Percentiles rank a stretch among this genome's conserved stretches.
phyloP scores from a whole-genome alignment of 164 flowering plant species.

The Kalanchoe fedtschenkoi region DNA sequence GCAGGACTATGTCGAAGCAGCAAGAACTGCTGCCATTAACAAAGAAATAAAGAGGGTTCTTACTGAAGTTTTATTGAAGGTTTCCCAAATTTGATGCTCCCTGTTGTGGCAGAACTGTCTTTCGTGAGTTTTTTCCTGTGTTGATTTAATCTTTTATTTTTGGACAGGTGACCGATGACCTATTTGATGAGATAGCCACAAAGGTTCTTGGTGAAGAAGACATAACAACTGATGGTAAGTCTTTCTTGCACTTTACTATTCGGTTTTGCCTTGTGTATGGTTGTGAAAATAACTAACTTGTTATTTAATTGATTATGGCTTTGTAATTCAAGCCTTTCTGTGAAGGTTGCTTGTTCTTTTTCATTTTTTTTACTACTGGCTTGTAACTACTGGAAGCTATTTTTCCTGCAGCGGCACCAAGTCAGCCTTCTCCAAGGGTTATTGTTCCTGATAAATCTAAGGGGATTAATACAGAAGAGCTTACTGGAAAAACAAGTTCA shows the following conservation, averaged over 20 bases:
- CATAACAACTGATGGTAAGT: conserved; percentile 42
- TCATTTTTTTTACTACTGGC: background rate
- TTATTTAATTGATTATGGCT: background rate
- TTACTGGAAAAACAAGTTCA: conserved; percentile 39
- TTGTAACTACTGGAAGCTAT: background rate
- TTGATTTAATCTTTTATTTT: conserved; percentile 2
- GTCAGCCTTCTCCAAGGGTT: conserved; percentile 50
- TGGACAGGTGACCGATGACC: conserved; percentile 83
- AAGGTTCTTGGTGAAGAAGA: conserved; percentile 75
- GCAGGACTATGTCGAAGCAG: conserved; percentile 79
- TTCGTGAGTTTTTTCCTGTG: background rate
- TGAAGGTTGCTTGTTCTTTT: background rate
- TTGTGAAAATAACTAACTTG: background rate
- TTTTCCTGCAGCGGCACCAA: conserved; percentile 25
- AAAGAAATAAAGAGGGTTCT: conserved; percentile 85
- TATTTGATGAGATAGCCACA: conserved; percentile 97
- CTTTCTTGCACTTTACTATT: background rate
- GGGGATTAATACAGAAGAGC: conserved; percentile 27
- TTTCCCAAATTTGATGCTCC: conserved; percentile 14
- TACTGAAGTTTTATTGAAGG: conserved; percentile 94
- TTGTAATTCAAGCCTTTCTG: background rate
- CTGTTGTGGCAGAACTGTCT: background rate
- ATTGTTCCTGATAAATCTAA: conserved; percentile 35
- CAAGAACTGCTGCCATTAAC: conserved; percentile 75
- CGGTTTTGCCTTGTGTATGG: background rate